Evolutionary conservation across 306 rosid species (phyloP).

Genomic region (Erythrophleum fordii): DNA sequence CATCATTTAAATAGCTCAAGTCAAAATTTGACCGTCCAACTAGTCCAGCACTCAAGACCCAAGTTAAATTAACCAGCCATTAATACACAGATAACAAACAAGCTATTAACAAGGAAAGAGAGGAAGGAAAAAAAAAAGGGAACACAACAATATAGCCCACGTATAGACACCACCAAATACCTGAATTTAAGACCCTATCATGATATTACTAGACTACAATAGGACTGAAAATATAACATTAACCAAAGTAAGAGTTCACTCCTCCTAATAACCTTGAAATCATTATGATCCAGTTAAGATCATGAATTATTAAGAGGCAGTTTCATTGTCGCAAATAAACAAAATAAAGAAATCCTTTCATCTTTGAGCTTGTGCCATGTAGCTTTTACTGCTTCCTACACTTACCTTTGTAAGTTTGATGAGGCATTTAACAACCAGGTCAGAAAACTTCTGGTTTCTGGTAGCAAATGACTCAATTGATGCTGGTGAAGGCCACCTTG

Average conservation of each 20-base stretch:
- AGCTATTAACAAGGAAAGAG: background rate
- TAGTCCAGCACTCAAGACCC: background rate
- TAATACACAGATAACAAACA: background rate
- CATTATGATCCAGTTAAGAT: constrained; percentile 9
- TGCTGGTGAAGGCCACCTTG: constrained; percentile 95
- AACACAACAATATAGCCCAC: background rate
- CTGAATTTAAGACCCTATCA: background rate
- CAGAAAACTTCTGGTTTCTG: constrained; percentile 96
- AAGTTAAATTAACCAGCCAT: background rate
- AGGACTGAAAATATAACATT: background rate
- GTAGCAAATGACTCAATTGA: constrained; percentile 81
- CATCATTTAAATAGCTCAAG: background rate
- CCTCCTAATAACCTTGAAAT: background rate
- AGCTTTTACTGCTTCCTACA: background rate
- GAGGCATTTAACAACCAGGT: constrained; percentile 98
- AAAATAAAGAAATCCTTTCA: constrained; percentile 15
- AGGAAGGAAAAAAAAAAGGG: background rate
- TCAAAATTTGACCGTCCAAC: background rate
- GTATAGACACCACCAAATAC: background rate
- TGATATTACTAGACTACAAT: background rate
- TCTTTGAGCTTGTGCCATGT: background rate
- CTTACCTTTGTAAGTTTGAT: constrained; percentile 96
- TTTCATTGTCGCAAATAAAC: background rate
- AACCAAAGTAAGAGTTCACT: background rate
- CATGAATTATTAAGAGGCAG: constrained; percentile 7